Percentiles rank a stretch among this genome's conserved stretches.
These are phyloP conservation scores for Eutrema heterophyllum DNA, from an alignment of 345 rosid genomes.

Conservation along the genomic window DNA sequence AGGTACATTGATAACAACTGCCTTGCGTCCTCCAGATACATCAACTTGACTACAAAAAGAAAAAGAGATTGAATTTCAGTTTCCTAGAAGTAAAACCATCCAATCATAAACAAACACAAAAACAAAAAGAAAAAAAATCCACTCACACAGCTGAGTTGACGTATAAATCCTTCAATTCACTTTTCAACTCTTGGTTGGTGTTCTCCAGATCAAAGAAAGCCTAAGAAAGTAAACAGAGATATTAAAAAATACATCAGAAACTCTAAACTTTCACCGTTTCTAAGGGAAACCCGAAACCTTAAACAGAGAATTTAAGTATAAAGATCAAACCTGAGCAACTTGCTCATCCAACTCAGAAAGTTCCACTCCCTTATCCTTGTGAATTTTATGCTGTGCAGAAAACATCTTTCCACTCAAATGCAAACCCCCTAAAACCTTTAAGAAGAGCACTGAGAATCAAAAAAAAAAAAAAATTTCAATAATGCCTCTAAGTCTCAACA, in stretches of 20 bases:
- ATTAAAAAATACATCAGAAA: not conserved
- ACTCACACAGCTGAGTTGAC: constrained; percentile 71
- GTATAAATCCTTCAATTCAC: constrained; percentile 81
- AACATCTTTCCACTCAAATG: constrained; percentile 48
- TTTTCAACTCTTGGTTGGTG: constrained; percentile 68
- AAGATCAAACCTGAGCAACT: constrained; percentile 61
- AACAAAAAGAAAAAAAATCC: not conserved
- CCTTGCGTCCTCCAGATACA: constrained; percentile 71
- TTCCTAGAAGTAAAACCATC: not conserved
- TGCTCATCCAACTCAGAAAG: constrained; percentile 81
- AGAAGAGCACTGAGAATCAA: not conserved
- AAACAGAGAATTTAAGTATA: not conserved
- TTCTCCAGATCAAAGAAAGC: constrained; percentile 85
- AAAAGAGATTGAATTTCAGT: not conserved
- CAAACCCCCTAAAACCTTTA: not conserved
- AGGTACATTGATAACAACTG: constrained; percentile 72
- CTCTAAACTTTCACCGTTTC: not conserved
- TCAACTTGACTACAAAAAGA: constrained; percentile 57
- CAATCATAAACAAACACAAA: not conserved
- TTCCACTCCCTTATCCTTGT: constrained; percentile 73
- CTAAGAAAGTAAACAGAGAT: constrained; percentile 29
- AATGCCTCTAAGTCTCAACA: not conserved
- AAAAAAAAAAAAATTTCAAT: not conserved
- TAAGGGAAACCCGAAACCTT: not conserved
- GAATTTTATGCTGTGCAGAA: constrained; percentile 68